Conservation (phyloP, 305 asterid genomes). For the Petunia hybrid region DNA sequence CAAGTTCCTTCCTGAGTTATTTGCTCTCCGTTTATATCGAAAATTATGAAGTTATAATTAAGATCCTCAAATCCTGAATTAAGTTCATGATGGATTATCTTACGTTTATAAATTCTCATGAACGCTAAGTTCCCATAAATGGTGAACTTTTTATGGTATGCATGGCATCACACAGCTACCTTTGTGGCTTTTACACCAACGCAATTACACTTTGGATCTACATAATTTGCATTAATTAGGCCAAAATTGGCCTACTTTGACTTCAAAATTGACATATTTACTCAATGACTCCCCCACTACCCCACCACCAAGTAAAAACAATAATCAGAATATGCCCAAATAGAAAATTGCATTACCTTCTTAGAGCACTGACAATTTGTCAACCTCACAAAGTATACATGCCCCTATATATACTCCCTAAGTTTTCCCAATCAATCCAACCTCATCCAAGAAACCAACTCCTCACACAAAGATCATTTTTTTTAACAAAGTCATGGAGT, state of each 20-base stretch:
- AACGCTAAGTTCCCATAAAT: background rate
- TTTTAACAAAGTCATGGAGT: slow-evolving; percentile 49
- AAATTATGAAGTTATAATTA: too few species aligned
- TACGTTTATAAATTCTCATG: background rate
- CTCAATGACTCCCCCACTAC: background rate
- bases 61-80: too few species aligned
- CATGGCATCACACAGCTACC: background rate
- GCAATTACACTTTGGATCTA: slow-evolving; percentile 19
- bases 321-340: background rate
- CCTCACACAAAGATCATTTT: slow-evolving; percentile 19
- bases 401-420: slow-evolving; percentile 27
- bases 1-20: too few species aligned
- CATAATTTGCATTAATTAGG: background rate
- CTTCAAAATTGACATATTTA: slow-evolving; percentile 8
- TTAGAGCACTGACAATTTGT: background rate
- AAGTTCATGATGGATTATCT: too few species aligned
- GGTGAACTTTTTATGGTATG: background rate
- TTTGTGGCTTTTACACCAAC: slow-evolving; percentile 13
- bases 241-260: slow-evolving; percentile 2
- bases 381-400: slow-evolving; percentile 15
- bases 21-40: too few species aligned
- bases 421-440: background rate
- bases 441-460: background rate
- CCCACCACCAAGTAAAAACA: slow-evolving; percentile 15
- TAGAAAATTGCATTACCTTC: background rate